Base-by-base conservation (phyloP, 805 yeast genomes). In the Monosporozyma solicola region DNA sequence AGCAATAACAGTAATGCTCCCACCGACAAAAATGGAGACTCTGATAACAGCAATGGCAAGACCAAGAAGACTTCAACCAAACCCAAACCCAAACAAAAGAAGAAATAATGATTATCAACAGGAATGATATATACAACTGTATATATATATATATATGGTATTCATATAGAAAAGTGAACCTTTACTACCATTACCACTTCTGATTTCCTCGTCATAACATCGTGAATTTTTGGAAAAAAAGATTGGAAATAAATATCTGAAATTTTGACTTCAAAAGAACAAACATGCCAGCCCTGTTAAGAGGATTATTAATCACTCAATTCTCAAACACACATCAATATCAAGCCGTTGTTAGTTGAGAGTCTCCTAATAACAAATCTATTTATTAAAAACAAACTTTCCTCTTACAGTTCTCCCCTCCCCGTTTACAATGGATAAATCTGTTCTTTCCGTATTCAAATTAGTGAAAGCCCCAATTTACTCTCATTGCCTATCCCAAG, bases 401-500 rank as follows among this genome's bases (percentile, higher is more conserved):
- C 6, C 31, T 24, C 24, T 29, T n/a, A 13, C 44, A 13, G 13
- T 35, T 35, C n/a, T 27, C 20, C 15, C 10, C 10, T 22, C 20
- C 31, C 48, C 57, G 8, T 41, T 53, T 8, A 48, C 47, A 20
- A 53, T 47, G 15, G 62, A 61, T 49, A 60, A 62, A 48, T 63
- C 68, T 9, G 63, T 66, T 49, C 50, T 59, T 46, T 62, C 68
- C 37, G 69, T 71, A 9, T 83, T 80, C 67, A 83, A 80, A 64
- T 80, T 92, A 64, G 90, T 95, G 58, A 87, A 84, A 68, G 79
- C 78, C 53, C 92, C 97, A 57, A 87, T 91, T 63, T 87, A 91
- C 64, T 96, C 94, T 67, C 98, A 92, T 70, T 84, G 90, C 54
- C 91, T 88, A 71, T 83, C 90, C 29, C 75, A 78, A 24, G 95